Percentiles rank a stretch among this genome's conserved stretches.
These are phyloP conservation scores for Coemansia sp. DNA, from an alignment of 192 early-diverging fungal genomes.

Conservation along the genomic window DNA sequence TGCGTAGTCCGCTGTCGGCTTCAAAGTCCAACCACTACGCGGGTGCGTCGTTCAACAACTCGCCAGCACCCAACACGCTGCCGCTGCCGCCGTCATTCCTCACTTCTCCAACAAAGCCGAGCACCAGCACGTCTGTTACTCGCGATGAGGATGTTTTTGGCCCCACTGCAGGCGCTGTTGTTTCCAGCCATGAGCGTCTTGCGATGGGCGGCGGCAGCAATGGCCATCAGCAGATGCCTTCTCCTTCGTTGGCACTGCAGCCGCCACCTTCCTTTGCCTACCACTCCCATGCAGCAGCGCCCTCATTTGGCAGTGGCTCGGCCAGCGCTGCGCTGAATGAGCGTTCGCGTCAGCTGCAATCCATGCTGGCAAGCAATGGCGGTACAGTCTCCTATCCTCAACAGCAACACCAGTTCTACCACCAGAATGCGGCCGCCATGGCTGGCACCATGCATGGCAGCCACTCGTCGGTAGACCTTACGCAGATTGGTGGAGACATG, in stretches of 20 bases:
- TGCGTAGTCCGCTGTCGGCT: slow-evolving; percentile 21
- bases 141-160: slow-evolving; percentile 48
- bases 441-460: slow-evolving; percentile 7
- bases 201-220: background rate
- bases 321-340: slow-evolving; percentile 28
- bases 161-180: background rate
- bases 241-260: background rate
- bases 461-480: slow-evolving; percentile 28
- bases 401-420: background rate
- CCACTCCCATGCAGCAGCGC: slow-evolving; percentile 1
- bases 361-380: slow-evolving; percentile 22
- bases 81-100: slow-evolving; percentile 46
- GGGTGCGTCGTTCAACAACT: slow-evolving; percentile 53
- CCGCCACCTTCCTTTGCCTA: background rate
- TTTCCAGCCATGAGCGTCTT: slow-evolving; percentile 5
- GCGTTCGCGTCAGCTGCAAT: slow-evolving; percentile 41
- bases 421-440: background rate
- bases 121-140: background rate
- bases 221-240: slow-evolving; percentile 14
- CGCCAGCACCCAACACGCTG: slow-evolving; percentile 42
- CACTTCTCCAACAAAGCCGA: slow-evolving; percentile 21
- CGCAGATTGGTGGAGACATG: slow-evolving; percentile 25
- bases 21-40: slow-evolving; percentile 43
- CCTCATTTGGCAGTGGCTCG: slow-evolving; percentile 1
- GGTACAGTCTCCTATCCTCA: background rate